Conservation (phyloP, 176 grass and related monocot genomes). For the Metroxylon sagu region DNA sequence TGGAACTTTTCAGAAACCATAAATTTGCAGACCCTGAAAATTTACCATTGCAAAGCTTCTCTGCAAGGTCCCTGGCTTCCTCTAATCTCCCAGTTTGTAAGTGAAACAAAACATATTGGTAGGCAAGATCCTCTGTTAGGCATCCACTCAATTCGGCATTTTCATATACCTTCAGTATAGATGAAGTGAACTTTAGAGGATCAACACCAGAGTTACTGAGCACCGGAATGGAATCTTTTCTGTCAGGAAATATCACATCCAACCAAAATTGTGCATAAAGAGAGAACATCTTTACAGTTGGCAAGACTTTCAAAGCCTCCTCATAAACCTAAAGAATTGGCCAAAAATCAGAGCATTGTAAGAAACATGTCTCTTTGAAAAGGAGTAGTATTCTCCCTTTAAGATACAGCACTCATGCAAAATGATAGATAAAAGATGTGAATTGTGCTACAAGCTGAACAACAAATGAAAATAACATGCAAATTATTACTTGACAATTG, state of each 20-base stretch:
- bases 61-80: constrained; percentile 62
- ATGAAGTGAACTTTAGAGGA: constrained; percentile 39
- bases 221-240: constrained; percentile 33
- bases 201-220: constrained; percentile 34
- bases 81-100: constrained; percentile 55
- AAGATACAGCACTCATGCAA: too few species aligned
- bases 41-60: constrained; percentile 52
- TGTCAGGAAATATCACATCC: constrained; percentile 34
- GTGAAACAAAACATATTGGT: constrained; percentile 51
- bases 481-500: too few species aligned
- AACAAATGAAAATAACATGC: too few species aligned
- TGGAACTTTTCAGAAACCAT: constrained; percentile 58
- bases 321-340: constrained; percentile 50
- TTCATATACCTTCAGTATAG: constrained; percentile 57
- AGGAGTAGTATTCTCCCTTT: too few species aligned
- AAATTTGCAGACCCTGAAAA: constrained; percentile 52
- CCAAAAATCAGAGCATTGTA: not conserved
- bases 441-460: too few species aligned
- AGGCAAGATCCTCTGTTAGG: constrained; percentile 61
- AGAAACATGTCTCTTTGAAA: too few species aligned
- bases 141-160: constrained; percentile 44
- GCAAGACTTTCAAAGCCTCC: constrained; percentile 65
- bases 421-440: too few species aligned
- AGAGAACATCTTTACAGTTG: constrained; percentile 77
- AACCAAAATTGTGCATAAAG: constrained; percentile 78